phyloP scores from a whole-genome alignment of 2,329 filamentous ascomycete species.

The Macrophomina tecta region DNA sequence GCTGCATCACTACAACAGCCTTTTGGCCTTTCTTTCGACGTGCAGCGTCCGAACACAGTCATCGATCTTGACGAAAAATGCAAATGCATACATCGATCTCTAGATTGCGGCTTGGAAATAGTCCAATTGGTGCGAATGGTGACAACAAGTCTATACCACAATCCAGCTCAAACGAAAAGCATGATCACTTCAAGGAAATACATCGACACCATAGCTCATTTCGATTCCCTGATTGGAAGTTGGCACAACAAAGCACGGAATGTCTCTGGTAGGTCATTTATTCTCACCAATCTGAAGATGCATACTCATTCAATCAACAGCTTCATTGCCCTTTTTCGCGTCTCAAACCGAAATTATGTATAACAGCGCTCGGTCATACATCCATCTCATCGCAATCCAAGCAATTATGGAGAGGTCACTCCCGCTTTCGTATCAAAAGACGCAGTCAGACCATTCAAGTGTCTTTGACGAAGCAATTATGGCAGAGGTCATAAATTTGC shows the following conservation, averaged over 20 bases:
- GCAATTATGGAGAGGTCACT: conserved; percentile 25
- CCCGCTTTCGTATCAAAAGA: conserved; percentile 1
- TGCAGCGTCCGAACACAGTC: background rate
- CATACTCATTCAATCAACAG: background rate
- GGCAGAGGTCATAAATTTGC: conserved; percentile 5
- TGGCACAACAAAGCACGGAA: background rate
- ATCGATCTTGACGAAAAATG: conserved; percentile 6
- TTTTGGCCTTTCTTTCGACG: conserved; percentile 19
- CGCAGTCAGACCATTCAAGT: background rate
- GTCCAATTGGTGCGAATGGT: background rate
- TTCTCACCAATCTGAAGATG: background rate
- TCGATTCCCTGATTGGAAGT: background rate
- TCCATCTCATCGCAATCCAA: conserved; percentile 24
- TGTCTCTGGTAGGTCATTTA: background rate
- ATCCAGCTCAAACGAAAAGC: conserved; percentile 8
- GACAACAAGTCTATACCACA: conserved; percentile 11
- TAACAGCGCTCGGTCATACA: conserved; percentile 2
- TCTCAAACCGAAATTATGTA: conserved; percentile 17
- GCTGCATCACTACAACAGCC: conserved; percentile 9
- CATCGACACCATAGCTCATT: conserved; percentile 3
- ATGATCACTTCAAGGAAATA: conserved; percentile 19
- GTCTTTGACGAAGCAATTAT: background rate
- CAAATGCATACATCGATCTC: background rate
- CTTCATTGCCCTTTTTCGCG: background rate
- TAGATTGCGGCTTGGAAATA: background rate